phyloP scores from a whole-genome alignment of 2,329 filamentous ascomycete species.

The Metarhizium robertsii region DNA sequence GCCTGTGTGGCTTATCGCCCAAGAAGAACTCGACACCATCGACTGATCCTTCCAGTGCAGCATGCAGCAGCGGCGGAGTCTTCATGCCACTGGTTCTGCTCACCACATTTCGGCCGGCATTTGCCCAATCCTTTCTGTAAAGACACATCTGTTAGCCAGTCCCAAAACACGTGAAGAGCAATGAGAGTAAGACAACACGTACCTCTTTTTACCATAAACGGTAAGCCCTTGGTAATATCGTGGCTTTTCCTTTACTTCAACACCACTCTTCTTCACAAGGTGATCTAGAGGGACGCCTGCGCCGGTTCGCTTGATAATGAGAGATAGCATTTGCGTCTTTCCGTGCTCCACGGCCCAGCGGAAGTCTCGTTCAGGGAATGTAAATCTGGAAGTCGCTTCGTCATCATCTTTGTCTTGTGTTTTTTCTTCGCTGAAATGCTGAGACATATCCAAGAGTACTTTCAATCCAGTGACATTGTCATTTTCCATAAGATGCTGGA shows the following conservation, averaged over 20 bases:
- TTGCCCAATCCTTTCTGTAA: constrained; percentile 58
- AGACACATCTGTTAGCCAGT: neutral
- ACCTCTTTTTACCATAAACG: constrained; percentile 63
- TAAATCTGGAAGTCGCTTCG: constrained; percentile 18
- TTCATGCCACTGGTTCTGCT: constrained; percentile 29
- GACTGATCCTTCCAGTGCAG: constrained; percentile 48
- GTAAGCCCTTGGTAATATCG: constrained; percentile 68
- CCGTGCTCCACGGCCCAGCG: constrained; percentile 33
- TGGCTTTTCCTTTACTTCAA: constrained; percentile 54
- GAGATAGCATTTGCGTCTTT: constrained; percentile 47
- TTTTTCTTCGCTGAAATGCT: constrained; percentile 32
- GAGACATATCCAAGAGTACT: constrained; percentile 46
- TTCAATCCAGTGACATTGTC: constrained; percentile 46
- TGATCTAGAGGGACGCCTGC: constrained; percentile 60
- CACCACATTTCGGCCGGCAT: constrained; percentile 42
- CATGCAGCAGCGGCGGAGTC: constrained; percentile 51
- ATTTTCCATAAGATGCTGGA: constrained; percentile 37
- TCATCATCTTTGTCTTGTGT: constrained; percentile 22
- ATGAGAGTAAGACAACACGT: constrained; percentile 3
- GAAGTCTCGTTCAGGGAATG: constrained; percentile 33
- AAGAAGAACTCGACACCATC: constrained; percentile 69
- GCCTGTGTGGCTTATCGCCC: constrained; percentile 56
- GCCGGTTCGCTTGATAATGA: constrained; percentile 57
- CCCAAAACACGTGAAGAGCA: neutral
- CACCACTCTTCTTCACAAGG: constrained; percentile 55